Base-by-base conservation (phyloP, 2,329 filamentous ascomycete species). In the Thermothelomyces thermophilus region DNA sequence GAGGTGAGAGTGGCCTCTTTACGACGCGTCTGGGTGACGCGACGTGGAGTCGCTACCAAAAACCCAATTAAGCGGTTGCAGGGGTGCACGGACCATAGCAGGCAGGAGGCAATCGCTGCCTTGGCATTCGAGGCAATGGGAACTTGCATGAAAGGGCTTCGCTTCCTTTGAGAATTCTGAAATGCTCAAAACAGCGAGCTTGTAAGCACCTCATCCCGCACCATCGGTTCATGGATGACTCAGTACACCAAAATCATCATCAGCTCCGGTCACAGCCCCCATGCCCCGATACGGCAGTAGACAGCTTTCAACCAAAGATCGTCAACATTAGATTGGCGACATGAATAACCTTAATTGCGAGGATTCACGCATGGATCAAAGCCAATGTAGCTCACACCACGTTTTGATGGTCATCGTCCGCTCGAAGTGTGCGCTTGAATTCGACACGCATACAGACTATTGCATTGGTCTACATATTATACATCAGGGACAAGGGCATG, bases 1-100 rank as follows among this genome's bases (percentile, higher is more conserved):
- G 36, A 40, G 26, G 46, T 35, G 28, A 42, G 24, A 51, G 24
- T n/a, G 19, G 26, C 34, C 41, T 36, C 22, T 4, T 14, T 36
- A 46, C 52, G 49, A 60, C 57, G 57, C 58, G 57, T 56, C 46
- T 44, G 50, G 48, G 30, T 44, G 52, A 59, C 58, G 57, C 54
- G 51, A 46, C 44, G 39, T 35, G 44, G 26, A 34, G 28, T n/a
- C 33, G 6, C 17, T 5, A 24, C 41, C 42, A 37, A 49, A 54
- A 51, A 53, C 54, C n/a, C 56, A 57, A 58, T 60, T 58, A 57
- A 59, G 31, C 46, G 34, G 22, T 9, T 19, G 24, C 28, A 30
- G 33, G 37, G 40, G 35, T 31, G 57, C 57, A 59, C 57, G 49
- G 54, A 30, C 57, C 55, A 55, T 30, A 41, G 35, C 26, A 24